Evolutionary conservation across 108 stramenopile species (phyloP).

Genomic region (Nitzschia sp.): DNA sequence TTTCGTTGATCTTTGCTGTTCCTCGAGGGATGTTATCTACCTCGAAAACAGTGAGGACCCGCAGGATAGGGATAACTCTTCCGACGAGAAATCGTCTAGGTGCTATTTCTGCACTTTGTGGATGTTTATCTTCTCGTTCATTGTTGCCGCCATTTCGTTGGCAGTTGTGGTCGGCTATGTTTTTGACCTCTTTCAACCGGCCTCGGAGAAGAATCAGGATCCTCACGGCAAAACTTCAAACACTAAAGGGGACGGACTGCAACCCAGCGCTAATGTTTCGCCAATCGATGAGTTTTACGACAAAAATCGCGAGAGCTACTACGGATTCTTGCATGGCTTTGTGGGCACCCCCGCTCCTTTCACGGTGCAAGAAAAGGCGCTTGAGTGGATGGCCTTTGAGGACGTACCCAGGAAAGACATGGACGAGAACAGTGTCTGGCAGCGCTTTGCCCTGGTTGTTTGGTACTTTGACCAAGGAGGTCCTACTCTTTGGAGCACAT

Average conservation of each 20-base stretch:
- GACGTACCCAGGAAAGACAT: constrained; percentile 21
- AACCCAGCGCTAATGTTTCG: too few relatives aligned
- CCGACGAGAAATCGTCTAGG: too few relatives aligned
- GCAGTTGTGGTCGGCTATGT: neutral
- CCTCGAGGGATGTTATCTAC: too few relatives aligned
- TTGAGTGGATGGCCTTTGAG: constrained; percentile 12
- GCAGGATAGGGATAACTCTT: too few relatives aligned
- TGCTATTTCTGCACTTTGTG: neutral
- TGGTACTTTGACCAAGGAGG: constrained; percentile 38
- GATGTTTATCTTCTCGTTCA: neutral
- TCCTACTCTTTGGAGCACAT: constrained; percentile 26
- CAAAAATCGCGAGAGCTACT: too few relatives aligned
- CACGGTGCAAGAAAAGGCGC: neutral
- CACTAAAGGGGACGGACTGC: too few relatives aligned
- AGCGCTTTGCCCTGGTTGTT: constrained; percentile 32
- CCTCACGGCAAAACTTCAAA: too few relatives aligned
- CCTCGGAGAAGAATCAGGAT: too few relatives aligned
- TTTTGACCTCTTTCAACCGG: neutral
- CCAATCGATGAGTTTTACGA: too few relatives aligned
- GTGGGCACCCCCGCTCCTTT: neutral
- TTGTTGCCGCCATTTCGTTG: neutral
- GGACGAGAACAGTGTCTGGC: constrained; percentile 1
- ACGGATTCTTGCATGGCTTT: too few relatives aligned
- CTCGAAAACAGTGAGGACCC: too few relatives aligned
- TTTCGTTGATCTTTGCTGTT: too few relatives aligned